phyloP scores from a whole-genome alignment of 768 basidiomycete genomes.

The Melanogaster broomeanus region DNA sequence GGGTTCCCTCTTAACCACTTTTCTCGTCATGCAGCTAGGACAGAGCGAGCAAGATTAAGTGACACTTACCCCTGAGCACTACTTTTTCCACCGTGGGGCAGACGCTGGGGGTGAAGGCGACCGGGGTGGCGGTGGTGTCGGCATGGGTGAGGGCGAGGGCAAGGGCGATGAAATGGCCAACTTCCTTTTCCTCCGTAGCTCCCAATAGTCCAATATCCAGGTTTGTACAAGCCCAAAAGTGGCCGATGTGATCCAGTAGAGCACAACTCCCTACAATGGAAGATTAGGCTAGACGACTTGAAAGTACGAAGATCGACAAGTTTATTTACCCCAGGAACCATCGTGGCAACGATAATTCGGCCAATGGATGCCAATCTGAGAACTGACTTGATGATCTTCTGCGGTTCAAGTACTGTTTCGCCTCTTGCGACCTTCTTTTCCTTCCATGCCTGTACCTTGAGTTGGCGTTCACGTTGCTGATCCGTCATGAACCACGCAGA shows the following conservation, averaged over 20 bases:
- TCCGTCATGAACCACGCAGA: conserved; percentile 71
- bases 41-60: neutral
- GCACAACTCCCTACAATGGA: conserved; percentile 49
- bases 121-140: neutral
- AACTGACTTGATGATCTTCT: conserved; percentile 52
- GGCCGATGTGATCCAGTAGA: conserved; percentile 82
- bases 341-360: conserved; percentile 65
- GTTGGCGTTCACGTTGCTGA: conserved; percentile 52
- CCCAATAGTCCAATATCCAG: conserved; percentile 71
- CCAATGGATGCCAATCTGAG: conserved; percentile 60
- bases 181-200: conserved; percentile 40
- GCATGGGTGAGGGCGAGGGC: neutral
- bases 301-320: conserved; percentile 16
- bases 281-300: neutral
- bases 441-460: conserved; percentile 47
- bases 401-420: conserved; percentile 46
- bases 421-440: conserved; percentile 44
- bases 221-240: conserved; percentile 73
- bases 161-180: conserved; percentile 3
- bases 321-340: conserved; percentile 70
- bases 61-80: conserved; percentile 19
- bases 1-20: conserved; percentile 75
- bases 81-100: conserved; percentile 11
- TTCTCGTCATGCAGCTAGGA: conserved; percentile 62
- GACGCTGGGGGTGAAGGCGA: neutral